Conservation (phyloP, 2,329 filamentous ascomycete species). For the Didymella exigua region DNA sequence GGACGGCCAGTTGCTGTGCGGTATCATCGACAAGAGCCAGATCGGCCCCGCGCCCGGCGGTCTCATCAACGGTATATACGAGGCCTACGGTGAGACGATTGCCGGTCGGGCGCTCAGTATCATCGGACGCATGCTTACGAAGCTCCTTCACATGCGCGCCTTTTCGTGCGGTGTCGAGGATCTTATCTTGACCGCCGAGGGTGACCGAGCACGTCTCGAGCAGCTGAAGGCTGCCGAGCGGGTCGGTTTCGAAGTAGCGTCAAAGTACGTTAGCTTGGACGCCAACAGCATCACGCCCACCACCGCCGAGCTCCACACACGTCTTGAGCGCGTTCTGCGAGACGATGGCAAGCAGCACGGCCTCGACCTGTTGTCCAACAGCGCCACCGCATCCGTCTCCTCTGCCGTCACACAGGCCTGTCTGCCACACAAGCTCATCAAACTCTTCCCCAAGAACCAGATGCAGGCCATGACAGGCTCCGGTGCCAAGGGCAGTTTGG, state of each 20-base stretch:
- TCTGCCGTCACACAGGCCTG: constrained; percentile 78
- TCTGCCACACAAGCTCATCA: constrained; percentile 81
- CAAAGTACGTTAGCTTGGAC: constrained; percentile 85
- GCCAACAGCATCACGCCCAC: constrained; percentile 65
- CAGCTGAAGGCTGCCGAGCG: constrained; percentile 69
- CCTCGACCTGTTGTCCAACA: constrained; percentile 86
- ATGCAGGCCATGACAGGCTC: constrained; percentile 99
- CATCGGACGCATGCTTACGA: constrained; percentile 85
- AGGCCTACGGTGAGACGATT: constrained; percentile 85
- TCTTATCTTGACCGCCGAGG: constrained; percentile 79
- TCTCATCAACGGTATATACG: constrained; percentile 89
- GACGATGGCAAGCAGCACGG: constrained; percentile 90
- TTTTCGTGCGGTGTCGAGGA: constrained; percentile 99
- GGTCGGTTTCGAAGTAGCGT: constrained; percentile 78
- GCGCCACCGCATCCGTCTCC: constrained; percentile 71
- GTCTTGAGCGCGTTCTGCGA: constrained; percentile 86
- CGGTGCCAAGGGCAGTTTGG: constrained; percentile 88
- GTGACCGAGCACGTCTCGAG: constrained; percentile 72
- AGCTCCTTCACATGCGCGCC: constrained; percentile 88
- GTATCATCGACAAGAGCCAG: constrained; percentile 94
- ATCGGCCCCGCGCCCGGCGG: constrained; percentile 87
- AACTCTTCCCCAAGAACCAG: constrained; percentile 93
- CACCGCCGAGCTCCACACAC: constrained; percentile 73
- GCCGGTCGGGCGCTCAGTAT: constrained; percentile 89
- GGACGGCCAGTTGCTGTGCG: constrained; percentile 84